Percentiles rank a stretch among this genome's conserved stretches.
These are phyloP conservation scores for Eutrema salsugineum DNA, from an alignment of 441 rosid genomes.

Conservation along the genomic window DNA sequence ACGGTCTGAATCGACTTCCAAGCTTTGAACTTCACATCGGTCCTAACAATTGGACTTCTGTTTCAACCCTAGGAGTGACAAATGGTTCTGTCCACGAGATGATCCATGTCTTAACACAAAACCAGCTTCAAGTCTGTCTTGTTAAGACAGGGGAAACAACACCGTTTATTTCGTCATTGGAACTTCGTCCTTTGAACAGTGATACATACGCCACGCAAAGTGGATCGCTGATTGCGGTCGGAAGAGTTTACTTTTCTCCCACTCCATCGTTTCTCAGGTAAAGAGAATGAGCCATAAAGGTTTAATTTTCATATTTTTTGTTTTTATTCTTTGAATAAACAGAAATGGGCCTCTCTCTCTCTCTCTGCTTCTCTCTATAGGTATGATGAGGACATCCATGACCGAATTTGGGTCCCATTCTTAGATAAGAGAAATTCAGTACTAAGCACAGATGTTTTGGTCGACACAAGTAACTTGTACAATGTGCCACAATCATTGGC, in stretches of 20 bases:
- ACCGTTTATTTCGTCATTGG: slow-evolving; percentile 35
- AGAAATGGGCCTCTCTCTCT: not conserved
- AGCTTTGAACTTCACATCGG: slow-evolving; percentile 32
- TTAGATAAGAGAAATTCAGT: not conserved
- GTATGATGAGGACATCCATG: slow-evolving; percentile 31
- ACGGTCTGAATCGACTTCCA: slow-evolving; percentile 1
- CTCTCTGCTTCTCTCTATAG: not conserved
- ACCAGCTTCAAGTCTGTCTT: slow-evolving; percentile 25
- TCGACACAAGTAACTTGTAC: slow-evolving; percentile 12
- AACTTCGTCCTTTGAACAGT: slow-evolving; percentile 27
- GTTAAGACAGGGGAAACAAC: slow-evolving; percentile 29
- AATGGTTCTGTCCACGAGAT: slow-evolving; percentile 18
- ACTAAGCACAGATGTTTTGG: not conserved
- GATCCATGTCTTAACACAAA: slow-evolving; percentile 17
- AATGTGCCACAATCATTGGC: slow-evolving; percentile 26
- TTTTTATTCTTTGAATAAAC: not conserved
- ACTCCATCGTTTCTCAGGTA: slow-evolving; percentile 24
- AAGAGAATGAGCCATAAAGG: not conserved
- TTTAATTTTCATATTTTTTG: not conserved
- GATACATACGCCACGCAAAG: slow-evolving; percentile 6
- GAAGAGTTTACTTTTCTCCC: slow-evolving; percentile 24
- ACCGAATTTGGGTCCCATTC: slow-evolving; percentile 28
- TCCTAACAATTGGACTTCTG: slow-evolving; percentile 28
- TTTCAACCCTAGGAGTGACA: not conserved
- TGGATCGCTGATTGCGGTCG: slow-evolving; percentile 16